Percentiles rank a stretch among this genome's conserved stretches.
Evolutionary conservation across 176 grass and related monocot genomes (phyloP).

Genomic region (Hordeum marinum): DNA sequence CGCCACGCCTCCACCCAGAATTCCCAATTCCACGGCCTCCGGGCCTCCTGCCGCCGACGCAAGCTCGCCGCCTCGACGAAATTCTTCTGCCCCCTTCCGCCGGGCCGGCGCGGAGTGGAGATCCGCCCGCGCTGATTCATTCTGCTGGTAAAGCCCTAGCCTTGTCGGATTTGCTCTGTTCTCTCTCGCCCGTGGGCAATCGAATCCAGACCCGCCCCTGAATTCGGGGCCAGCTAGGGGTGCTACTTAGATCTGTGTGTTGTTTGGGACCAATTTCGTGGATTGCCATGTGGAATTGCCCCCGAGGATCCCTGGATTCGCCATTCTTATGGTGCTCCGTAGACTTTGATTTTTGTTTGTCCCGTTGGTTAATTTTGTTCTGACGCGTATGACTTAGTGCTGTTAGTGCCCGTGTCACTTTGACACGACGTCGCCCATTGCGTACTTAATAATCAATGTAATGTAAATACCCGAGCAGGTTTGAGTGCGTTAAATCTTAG

Average conservation of each 20-base stretch:
- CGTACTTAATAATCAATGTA: neutral
- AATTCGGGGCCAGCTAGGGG: constrained; percentile 7
- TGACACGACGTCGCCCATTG: neutral
- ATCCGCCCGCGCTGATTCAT: neutral
- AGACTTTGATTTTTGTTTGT: neutral
- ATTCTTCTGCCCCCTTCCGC: neutral
- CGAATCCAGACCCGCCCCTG: neutral
- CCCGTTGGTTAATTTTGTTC: neutral
- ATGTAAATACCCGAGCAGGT: neutral
- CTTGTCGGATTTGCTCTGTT: neutral
- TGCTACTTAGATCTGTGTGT: constrained; percentile 11
- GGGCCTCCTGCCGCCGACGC: neutral
- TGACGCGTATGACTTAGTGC: neutral
- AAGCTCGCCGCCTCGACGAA: neutral
- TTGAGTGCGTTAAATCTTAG: neutral
- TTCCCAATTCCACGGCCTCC: constrained; percentile 18
- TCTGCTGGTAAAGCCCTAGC: constrained; percentile 13
- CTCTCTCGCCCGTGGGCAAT: neutral
- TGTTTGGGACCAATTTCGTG: neutral
- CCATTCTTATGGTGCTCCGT: neutral
- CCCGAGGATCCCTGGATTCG: neutral
- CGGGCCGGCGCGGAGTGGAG: constrained; percentile 13
- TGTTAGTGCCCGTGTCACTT: neutral
- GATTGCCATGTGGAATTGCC: neutral
- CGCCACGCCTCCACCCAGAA: constrained; percentile 9